Evolutionary conservation across 1,139 yeast species (phyloP), one percentile per base, ranked within the genome.

Genomic region (Saccharomyces hybrid): DNA sequence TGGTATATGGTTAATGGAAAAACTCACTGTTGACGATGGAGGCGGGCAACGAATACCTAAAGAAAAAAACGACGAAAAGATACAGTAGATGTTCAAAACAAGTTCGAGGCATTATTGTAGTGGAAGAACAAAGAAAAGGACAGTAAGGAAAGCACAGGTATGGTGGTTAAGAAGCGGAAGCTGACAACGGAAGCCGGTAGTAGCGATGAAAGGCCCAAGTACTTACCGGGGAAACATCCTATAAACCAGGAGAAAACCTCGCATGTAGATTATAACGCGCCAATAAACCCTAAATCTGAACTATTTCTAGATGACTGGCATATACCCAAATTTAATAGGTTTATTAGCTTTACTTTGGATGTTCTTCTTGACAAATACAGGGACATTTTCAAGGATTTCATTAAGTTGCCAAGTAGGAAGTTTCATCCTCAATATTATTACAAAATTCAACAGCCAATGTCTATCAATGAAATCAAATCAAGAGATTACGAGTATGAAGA

Each of bases 371-470:
- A 65, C 52, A 63, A 66, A n/a, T 63, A 65, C 56, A 61, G 64
- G 67, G 32, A 72, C 62, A 65, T 82, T 34, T 77, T 78, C 19
- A 76, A 76, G 16, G 82, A 86, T 53, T 87, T 87, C 64, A 68
- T 82, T 55, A 82, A 83, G 62, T 73, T 88, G 47, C 97, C 96
- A 2, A 78, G 86, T 41, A 85, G 81, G 65, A 85, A 85, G 61
- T 73, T 80, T 44, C 89, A 87, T 61, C 96, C 97, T 0, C 95
- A 88, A 65, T 93, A 91, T 71, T 87, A 84, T 67, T 79, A 81
- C 53, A 75, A 84, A 56, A 82, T 88, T 38, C 70, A 71, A 27
- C 67, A 73, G n/a, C 95, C 96, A 2, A 79, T 87, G 8, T 83
- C 93, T 1, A 68, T 88, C 11, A 71, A 79, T 50, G 95, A 87